phyloP scores from a whole-genome alignment of 768 basidiomycete genomes.

The Tylopilus rubrobrunneus region DNA sequence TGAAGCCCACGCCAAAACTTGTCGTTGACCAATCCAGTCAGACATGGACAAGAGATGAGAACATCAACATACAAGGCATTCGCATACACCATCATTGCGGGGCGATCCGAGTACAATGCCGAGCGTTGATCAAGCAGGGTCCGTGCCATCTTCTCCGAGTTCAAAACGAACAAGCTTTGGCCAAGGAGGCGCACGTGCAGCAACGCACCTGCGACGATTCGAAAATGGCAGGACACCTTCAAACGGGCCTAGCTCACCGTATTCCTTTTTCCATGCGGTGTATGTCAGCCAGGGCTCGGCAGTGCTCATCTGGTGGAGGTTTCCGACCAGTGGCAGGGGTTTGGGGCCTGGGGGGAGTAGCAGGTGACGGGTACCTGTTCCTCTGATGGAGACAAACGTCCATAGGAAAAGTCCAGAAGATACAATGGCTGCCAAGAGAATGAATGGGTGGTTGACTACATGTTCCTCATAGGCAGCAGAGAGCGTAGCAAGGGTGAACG shows the following conservation, averaged over 20 bases:
- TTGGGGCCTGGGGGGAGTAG: slow-evolving; percentile 31
- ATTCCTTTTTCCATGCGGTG: slow-evolving; percentile 31
- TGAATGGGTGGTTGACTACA: background rate
- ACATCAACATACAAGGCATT: slow-evolving; percentile 10
- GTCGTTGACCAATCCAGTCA: background rate
- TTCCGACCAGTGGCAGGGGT: slow-evolving; percentile 29
- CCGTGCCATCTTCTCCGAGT: slow-evolving; percentile 27
- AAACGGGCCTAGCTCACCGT: slow-evolving; percentile 20
- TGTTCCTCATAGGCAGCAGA: background rate
- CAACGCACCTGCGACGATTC: slow-evolving; percentile 16
- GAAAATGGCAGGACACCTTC: too few species aligned
- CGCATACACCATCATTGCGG: slow-evolving; percentile 11
- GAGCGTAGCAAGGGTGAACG: background rate
- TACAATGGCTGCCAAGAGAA: background rate
- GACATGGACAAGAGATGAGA: background rate
- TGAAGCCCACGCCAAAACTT: slow-evolving; percentile 28
- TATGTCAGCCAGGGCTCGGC: slow-evolving; percentile 30
- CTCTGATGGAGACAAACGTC: background rate
- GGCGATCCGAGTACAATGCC: slow-evolving; percentile 26
- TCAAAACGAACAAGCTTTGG: slow-evolving; percentile 24
- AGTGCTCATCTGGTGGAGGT: slow-evolving; percentile 23
- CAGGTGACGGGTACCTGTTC: slow-evolving; percentile 3
- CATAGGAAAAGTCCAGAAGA: slow-evolving; percentile 1
- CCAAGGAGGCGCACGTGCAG: slow-evolving; percentile 21
- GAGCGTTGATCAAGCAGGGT: slow-evolving; percentile 27